phyloP scores from a whole-genome alignment of 164 flowering plant genomes.

The Chimonanthus salicifolius region DNA sequence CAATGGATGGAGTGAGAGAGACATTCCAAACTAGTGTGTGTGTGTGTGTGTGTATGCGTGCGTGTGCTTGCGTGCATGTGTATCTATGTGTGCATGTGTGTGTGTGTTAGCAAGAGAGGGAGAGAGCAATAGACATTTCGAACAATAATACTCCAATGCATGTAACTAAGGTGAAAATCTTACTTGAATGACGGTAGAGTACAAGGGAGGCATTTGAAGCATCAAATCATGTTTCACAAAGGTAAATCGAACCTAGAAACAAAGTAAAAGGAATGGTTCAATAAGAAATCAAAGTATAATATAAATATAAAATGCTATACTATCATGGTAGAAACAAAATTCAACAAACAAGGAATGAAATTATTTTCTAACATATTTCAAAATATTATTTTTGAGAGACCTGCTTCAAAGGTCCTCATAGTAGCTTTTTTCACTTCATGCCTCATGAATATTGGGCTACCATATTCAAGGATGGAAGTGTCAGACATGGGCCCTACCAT shows the following conservation, averaged over 20 bases:
- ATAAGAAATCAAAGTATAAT: not conserved
- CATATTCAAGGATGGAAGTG: too few species aligned
- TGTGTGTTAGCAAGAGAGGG: too few species aligned
- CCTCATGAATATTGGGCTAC: too few species aligned
- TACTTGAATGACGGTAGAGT: slow-evolving; percentile 78
- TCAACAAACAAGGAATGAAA: not conserved
- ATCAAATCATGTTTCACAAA: slow-evolving; percentile 41
- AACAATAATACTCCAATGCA: not conserved
- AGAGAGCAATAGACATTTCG: not conserved
- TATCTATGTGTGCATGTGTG: too few species aligned
- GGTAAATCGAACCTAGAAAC: slow-evolving; percentile 60
- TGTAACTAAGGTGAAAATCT: not conserved
- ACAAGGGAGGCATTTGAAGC: slow-evolving; percentile 76
- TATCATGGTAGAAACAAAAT: too few species aligned
- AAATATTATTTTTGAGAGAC: not conserved
- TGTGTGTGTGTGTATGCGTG: too few species aligned
- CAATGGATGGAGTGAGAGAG: too few species aligned
- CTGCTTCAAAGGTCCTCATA: not conserved
- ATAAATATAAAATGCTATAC: too few species aligned
- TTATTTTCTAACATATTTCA: not conserved
- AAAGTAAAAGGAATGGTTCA: not conserved
- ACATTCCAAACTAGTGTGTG: too few species aligned
- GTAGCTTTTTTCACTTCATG: too few species aligned
- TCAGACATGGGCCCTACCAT: too few species aligned
- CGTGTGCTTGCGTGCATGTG: too few species aligned